A percentile compares a stretch with the other conserved stretches of the same genome.
phyloP scores from a whole-genome alignment of 2,329 filamentous ascomycete genomes.

The Diplocarpon mali region DNA sequence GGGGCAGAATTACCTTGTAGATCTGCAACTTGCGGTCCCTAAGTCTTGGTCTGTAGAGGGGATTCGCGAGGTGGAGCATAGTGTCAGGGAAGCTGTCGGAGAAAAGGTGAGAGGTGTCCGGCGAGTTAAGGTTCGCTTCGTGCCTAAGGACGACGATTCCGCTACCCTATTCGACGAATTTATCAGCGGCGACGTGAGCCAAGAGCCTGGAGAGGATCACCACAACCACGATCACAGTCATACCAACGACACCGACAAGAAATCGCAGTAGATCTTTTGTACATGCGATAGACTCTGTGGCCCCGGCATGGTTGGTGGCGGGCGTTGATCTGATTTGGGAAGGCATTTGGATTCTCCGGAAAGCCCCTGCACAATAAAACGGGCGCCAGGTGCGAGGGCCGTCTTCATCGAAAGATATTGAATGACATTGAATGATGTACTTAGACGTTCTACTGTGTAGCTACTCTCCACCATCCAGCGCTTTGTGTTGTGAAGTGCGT shows the following conservation, averaged over 20 bases:
- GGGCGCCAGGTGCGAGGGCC: constrained; percentile 9
- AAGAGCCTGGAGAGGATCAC: constrained; percentile 46
- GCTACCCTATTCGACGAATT: constrained; percentile 68
- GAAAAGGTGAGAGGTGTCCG: constrained; percentile 73
- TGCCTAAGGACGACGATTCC: constrained; percentile 50
- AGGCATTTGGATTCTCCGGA: constrained; percentile 2
- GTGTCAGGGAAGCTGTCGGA: constrained; percentile 62
- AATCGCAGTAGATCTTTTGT: constrained; percentile 20
- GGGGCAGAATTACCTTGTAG: constrained; percentile 90
- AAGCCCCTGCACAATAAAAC: constrained; percentile 13
- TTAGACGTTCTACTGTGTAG: too few relatives aligned
- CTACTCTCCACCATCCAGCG: too few relatives aligned
- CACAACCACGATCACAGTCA: constrained; percentile 32
- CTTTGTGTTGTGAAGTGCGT: too few relatives aligned
- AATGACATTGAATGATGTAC: too few relatives aligned
- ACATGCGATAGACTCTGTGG: constrained; percentile 12
- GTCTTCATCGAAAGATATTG: constrained; percentile 11
- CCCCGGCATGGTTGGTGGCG: constrained; percentile 1
- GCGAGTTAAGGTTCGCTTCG: constrained; percentile 73
- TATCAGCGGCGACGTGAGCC: constrained; percentile 52
- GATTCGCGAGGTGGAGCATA: constrained; percentile 58
- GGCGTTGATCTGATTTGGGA: not conserved
- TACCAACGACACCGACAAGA: constrained; percentile 27
- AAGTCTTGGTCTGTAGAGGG: constrained; percentile 64
- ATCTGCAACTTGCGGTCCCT: constrained; percentile 76